Base-by-base conservation (phyloP, 140 eudicot genomes). In the Stevia rebaudiana region DNA sequence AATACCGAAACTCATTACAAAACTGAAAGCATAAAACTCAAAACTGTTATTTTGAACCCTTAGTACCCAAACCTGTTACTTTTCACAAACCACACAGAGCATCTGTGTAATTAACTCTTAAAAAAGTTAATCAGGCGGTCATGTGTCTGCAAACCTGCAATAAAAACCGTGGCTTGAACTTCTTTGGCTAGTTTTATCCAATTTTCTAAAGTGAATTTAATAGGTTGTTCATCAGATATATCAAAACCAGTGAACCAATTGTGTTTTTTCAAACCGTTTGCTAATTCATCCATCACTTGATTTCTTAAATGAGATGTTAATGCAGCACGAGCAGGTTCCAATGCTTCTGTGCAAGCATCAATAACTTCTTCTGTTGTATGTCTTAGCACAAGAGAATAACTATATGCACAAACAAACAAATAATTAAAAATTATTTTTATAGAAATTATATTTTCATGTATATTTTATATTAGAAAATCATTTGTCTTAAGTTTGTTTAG, bases 301-400 rank as follows among this genome's bases (percentile, higher is more conserved):
- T 79, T 84, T 60, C 97, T 80, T 65, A 90, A 68, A 10, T 69
- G 75, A 61, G 90, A 84, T 65, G 97, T 83, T 46, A 90, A 66
- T 68, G 84, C 90, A 57, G 88, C 94, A 68, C 81, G 80, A 36
- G 23, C 61, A 39, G 97, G 97, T 69, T 90, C 95, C 73, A 82
- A 77, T 28, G 95, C 95, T 71, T 90, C 95, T 18, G 71, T 61
- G 77, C 97, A 90, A 25, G 97, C 97, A 74, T 85, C 95, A 63
- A 90, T 79, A 50, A 90, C 95, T 84, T 90, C 97, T 83, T 90
- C 95, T 19, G 95, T 86, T 25, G 97, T 90, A 76, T 90, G 97
- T 74, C 97, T 90, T 60, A 90, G 82, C 50, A 90, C 95, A 68
- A 90, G 86, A 35, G 97, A 90, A 69, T 86, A 90, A 61, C 97